Conservation (phyloP, 2,329 filamentous ascomycete genomes). For the Pseudopyrenochaeta lycopersici region DNA sequence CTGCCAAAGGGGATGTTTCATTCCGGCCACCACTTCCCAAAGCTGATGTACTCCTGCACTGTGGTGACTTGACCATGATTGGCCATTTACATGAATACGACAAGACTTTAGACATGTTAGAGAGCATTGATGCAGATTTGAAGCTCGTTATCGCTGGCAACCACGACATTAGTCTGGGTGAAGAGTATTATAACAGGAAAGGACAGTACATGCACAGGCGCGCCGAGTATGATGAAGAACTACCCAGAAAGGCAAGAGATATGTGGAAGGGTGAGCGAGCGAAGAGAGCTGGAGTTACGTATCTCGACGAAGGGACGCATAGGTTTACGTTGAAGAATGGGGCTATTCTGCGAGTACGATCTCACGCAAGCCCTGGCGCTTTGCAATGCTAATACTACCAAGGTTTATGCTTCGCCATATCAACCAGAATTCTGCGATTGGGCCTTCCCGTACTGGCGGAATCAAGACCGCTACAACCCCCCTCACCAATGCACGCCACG, state of each 20-base stretch:
- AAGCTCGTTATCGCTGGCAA: conserved; percentile 72
- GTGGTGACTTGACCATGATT: conserved; percentile 66
- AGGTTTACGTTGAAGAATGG: conserved; percentile 59
- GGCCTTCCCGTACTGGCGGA: conserved; percentile 64
- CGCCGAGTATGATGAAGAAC: conserved; percentile 24
- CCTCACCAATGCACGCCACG: conserved; percentile 34
- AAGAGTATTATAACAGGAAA: conserved; percentile 53
- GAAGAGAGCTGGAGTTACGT: conserved; percentile 57
- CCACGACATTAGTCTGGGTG: conserved; percentile 64
- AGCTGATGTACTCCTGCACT: conserved; percentile 65
- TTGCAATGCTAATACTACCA: conserved; percentile 1
- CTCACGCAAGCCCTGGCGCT: too few species aligned
- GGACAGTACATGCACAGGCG: conserved; percentile 37
- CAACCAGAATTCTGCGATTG: conserved; percentile 65
- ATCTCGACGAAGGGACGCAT: conserved; percentile 64
- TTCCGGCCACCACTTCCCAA: conserved; percentile 56
- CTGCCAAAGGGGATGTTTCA: conserved; percentile 10
- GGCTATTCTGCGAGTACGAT: conserved; percentile 54
- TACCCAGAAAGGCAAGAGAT: conserved; percentile 47
- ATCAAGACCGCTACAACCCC: conserved; percentile 63
- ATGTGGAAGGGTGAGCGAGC: conserved; percentile 60
- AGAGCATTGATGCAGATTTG: conserved; percentile 60
- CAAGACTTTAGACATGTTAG: conserved; percentile 57
- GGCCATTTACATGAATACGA: conserved; percentile 60
- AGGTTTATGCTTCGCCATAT: conserved; percentile 64